Evolutionary conservation across 1,284 basidiomycete species (phyloP), one percentile per base, ranked within the genome.

Genomic region (Anthracocystis setariae): DNA sequence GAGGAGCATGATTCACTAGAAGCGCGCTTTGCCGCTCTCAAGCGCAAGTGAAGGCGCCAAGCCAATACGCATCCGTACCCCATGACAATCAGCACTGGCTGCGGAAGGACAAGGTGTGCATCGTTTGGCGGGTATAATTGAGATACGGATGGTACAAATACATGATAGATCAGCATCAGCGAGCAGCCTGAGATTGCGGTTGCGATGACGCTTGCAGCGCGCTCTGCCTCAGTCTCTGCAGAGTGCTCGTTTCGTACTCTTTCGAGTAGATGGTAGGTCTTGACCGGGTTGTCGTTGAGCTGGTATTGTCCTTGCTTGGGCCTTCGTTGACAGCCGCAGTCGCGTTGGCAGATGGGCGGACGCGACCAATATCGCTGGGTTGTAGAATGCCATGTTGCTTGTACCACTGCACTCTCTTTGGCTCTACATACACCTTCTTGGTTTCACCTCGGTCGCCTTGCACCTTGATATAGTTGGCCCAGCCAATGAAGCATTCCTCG

Each of bases 401-500:
- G 35, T 64, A 60, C 70, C 70, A 73, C n/a, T 46, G 15, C 8
- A 73, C 49, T 13, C 70, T 58, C 46, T 52, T 50, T 8, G 70
- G 70, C 46, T 64, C 64, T 21, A 59, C 27, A 25, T 67, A 66
- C 24, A 60, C 48, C 53, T 70, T 70, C 43, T 60, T 63, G 9
- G 23, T 25, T 10, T 66, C 52, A 27, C 50, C 42, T 15, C 38
- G 49, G n/a, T 40, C 21, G 3, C 50, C 45, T 21, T 54, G 40
- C 25, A 46, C 45, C 24, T 39, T 61, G 23, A 42, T 61, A 20
- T 72, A 62, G 35, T 54, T 69, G 3, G 71, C 64, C 78, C 78
- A 80, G 24, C 73, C 74, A 44, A 79, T 77, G 63, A 73, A 80
- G 29, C 66, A 61, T 25, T 80, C 78, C 33, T 76, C 65, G 9